Percentiles rank a stretch among this genome's conserved stretches.
These are phyloP conservation scores for Didymella exigua DNA, from an alignment of 2,329 filamentous ascomycete genomes.

Conservation along the genomic window DNA sequence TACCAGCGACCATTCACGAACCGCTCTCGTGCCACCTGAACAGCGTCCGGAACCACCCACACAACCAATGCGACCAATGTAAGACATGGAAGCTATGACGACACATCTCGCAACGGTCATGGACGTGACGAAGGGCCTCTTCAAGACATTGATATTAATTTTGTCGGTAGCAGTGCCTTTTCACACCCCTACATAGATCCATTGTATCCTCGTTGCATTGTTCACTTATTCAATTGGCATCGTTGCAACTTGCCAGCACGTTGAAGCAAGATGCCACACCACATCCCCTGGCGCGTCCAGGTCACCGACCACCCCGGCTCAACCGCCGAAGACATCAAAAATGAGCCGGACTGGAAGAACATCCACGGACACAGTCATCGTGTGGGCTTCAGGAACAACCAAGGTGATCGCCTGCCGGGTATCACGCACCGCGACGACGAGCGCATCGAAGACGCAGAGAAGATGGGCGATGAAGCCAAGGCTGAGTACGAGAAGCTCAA, in stretches of 20 bases:
- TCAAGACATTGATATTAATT: background rate
- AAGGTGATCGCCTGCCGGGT: slow-evolving; percentile 47
- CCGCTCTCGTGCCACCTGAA: background rate
- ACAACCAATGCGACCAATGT: slow-evolving; percentile 1
- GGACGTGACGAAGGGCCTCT: slow-evolving; percentile 4
- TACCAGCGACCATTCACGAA: slow-evolving; percentile 6
- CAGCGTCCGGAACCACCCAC: background rate
- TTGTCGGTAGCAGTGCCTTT: background rate
- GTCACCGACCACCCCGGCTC: slow-evolving; percentile 50
- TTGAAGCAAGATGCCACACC: slow-evolving; percentile 6
- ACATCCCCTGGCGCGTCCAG: slow-evolving; percentile 34
- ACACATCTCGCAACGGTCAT: background rate
- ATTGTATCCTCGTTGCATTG: background rate
- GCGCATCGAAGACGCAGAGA: slow-evolving; percentile 30
- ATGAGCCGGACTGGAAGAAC: slow-evolving; percentile 52
- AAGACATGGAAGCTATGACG: slow-evolving; percentile 6
- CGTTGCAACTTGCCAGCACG: background rate
- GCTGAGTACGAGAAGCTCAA: slow-evolving; percentile 33
- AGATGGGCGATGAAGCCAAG: slow-evolving; percentile 32
- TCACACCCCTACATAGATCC: background rate
- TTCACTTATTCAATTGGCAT: background rate
- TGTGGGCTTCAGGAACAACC: slow-evolving; percentile 48
- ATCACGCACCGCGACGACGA: slow-evolving; percentile 44
- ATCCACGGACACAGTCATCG: slow-evolving; percentile 45
- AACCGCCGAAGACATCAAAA: slow-evolving; percentile 47